A percentile compares a stretch with the other conserved stretches of the same genome.
Conservation (phyloP, 2,329 filamentous ascomycete species). For the Pezicula rhizophila region DNA sequence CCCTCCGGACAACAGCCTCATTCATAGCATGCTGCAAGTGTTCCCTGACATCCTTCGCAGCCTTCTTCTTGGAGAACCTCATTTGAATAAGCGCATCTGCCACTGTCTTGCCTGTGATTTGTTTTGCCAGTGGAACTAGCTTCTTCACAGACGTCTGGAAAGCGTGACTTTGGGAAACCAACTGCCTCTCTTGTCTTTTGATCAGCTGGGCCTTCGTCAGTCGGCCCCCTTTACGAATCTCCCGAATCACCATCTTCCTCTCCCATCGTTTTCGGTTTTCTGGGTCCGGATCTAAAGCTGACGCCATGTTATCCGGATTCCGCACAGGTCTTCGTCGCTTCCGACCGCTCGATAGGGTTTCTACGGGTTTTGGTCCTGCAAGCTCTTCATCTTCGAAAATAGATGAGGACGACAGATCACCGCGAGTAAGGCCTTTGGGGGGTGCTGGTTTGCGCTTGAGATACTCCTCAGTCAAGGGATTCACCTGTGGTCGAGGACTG, state of each 20-base stretch:
- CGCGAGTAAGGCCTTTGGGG: constrained; percentile 33
- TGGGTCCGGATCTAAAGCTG: constrained; percentile 70
- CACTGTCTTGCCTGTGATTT: constrained; percentile 89
- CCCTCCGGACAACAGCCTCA: constrained; percentile 69
- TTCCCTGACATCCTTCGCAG: constrained; percentile 70
- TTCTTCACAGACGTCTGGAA: constrained; percentile 91
- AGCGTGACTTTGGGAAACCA: constrained; percentile 57
- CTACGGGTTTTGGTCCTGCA: constrained; percentile 17
- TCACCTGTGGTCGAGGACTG: constrained; percentile 9
- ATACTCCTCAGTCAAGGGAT: constrained; percentile 60
- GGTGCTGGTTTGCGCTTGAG: constrained; percentile 30
- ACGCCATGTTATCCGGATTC: constrained; percentile 49
- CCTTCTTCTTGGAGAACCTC: constrained; percentile 92
- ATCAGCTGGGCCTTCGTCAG: constrained; percentile 62
- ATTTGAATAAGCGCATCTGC: constrained; percentile 93
- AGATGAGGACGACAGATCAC: constrained; percentile 40
- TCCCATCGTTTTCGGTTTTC: constrained; percentile 67
- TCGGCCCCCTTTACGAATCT: constrained; percentile 62
- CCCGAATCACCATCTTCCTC: constrained; percentile 75
- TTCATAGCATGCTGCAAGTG: constrained; percentile 79
- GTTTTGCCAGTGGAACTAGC: constrained; percentile 74
- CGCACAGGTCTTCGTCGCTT: constrained; percentile 29
- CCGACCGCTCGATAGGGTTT: constrained; percentile 1
- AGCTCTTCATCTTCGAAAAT: constrained; percentile 43
- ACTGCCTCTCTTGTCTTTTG: constrained; percentile 53